Evolutionary conservation across 2,329 filamentous ascomycete genomes (phyloP), one percentile per base, ranked within the genome.

Genomic region (Fusarium sp.): DNA sequence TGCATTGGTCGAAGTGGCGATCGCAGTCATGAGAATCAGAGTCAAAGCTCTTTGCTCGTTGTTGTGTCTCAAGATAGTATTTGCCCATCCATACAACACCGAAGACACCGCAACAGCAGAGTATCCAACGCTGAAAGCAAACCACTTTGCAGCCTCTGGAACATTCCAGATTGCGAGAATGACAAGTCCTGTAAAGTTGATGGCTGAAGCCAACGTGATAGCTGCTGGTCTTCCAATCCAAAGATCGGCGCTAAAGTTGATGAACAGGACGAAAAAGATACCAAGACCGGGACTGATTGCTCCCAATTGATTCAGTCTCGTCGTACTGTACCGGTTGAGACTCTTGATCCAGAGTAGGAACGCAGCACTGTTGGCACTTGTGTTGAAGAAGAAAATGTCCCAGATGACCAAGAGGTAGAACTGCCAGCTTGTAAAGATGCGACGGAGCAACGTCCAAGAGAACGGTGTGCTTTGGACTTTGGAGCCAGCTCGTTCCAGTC

Each of bases 221-320:
- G 72, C 72, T 0, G 62, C 66, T 3, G 72, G 68, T 6, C 68
- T 65, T 3, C 72, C 72, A 33, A 75, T 68, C 64, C 63, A 73
- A 2, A 75, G 70, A 50, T 75, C 78, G n/a, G 78, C 81, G 33
- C 67, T 66, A 37, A 74, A 70, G 62, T 72, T 70, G 45, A 75
- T 73, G 32, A 75, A 75, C 0, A 75, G 50, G 6, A 73, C 71
- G 33, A 73, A 75, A 47, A 75, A 75, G 25, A 75, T 75, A 7
- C 72, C 72, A 10, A 75, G 57, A 6, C 68, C 71, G 1, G 72
- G 72, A 14, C 70, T 71, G 33, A 75, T 75, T 3, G 71, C 68
- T 38, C 65, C 72, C 7, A 75, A 58, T 3, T 74, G 65, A 50
- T 74, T 74, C 15, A 74, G 32, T 5, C 38, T 71, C 9, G 65